Conservation (phyloP, 805 yeast species). For the Wickerhamomyces xylosicus region DNA sequence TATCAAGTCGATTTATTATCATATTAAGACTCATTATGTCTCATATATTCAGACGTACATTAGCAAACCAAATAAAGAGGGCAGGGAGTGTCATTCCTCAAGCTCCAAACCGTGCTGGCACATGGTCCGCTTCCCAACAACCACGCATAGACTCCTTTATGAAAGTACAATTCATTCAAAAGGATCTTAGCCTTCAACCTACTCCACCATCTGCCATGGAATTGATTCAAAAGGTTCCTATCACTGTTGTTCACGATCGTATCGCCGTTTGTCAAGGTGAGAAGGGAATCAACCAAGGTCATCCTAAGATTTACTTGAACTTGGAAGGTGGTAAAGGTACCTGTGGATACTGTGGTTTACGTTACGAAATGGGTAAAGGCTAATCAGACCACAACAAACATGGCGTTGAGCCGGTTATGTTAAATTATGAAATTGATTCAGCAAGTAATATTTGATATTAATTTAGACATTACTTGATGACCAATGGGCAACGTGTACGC, state of each 20-base stretch:
- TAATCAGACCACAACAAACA: too few species aligned
- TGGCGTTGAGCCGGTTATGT: too few species aligned
- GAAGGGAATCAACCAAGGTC: conserved; percentile 64
- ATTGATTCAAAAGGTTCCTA: conserved; percentile 64
- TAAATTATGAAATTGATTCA: too few species aligned
- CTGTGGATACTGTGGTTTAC: conserved; percentile 76
- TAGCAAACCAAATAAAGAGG: too few species aligned
- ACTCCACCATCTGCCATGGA: conserved; percentile 79
- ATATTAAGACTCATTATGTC: too few species aligned
- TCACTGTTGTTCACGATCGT: conserved; percentile 45
- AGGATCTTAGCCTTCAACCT: conserved; percentile 60
- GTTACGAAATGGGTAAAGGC: too few species aligned
- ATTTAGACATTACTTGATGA: too few species aligned
- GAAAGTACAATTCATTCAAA: conserved; percentile 47
- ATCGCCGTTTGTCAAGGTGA: conserved; percentile 82
- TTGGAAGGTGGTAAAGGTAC: conserved; percentile 63
- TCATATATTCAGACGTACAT: too few species aligned
- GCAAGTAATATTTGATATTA: too few species aligned
- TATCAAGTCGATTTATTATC: too few species aligned
- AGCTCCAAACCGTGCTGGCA: conserved; percentile 63
- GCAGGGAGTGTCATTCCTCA: conserved; percentile 40
- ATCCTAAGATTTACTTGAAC: conserved; percentile 75
- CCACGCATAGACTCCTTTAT: conserved; percentile 8
- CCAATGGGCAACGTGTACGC: too few species aligned
- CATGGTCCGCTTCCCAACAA: conserved; percentile 65